These are phyloP conservation scores for Ogataea ramenticola DNA, from an alignment of 805 yeast genomes.

Conservation along the genomic window DNA sequence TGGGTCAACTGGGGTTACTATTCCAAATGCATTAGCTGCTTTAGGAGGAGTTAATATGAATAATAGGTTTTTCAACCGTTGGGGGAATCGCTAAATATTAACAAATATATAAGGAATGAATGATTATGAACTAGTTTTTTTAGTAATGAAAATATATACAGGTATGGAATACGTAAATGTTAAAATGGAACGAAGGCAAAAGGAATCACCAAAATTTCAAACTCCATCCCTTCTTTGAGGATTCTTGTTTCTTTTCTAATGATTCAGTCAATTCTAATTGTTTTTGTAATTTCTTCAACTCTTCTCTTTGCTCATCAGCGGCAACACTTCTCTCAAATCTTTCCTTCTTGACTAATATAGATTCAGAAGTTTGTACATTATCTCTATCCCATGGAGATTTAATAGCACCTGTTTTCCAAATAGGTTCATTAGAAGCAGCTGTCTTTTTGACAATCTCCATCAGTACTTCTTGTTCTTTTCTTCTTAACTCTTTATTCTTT, in stretches of 20 bases:
- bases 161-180: too few relatives aligned
- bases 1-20: not conserved
- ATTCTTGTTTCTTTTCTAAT: conserved; percentile 19
- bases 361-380: conserved; percentile 24
- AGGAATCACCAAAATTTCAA: conserved; percentile 20
- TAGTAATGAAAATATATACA: not conserved
- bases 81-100: conserved; percentile 1
- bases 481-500: conserved; percentile 51
- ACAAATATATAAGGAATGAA: not conserved
- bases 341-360: conserved; percentile 33
- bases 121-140: not conserved
- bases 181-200: too few relatives aligned
- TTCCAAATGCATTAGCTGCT: conserved; percentile 17
- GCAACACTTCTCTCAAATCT: conserved; percentile 42
- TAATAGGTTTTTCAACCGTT: conserved; percentile 18
- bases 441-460: conserved; percentile 62
- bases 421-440: conserved; percentile 63
- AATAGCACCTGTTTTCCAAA: conserved; percentile 74
- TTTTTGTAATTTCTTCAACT: conserved; percentile 32
- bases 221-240: conserved; percentile 19
- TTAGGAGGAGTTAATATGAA: conserved; percentile 12
- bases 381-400: conserved; percentile 61
- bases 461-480: conserved; percentile 60
- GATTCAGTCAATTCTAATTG: conserved; percentile 29
- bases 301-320: conserved; percentile 27